Evolutionary conservation across 495 filamentous ascomycete genomes (phyloP).

Genomic region (Schizothecium vesticola): DNA sequence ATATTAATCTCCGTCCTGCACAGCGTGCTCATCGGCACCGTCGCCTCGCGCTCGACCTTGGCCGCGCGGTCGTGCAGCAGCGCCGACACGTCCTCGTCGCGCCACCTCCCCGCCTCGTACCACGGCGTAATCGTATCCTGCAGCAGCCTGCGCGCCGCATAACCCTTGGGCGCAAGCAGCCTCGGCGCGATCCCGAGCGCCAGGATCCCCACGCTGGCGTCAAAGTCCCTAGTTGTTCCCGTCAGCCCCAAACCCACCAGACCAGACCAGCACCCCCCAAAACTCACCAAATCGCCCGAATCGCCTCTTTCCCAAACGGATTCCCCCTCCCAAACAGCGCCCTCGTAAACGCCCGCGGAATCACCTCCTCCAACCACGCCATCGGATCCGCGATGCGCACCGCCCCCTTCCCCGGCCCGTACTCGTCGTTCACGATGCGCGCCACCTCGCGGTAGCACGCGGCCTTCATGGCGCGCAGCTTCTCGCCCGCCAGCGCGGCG

Average conservation of each 20-base stretch:
- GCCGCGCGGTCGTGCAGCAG: neutral
- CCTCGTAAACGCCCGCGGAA: slow-evolving; percentile 31
- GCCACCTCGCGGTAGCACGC: neutral
- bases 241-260: slow-evolving; percentile 4
- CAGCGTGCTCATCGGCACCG: neutral
- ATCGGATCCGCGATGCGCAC: slow-evolving; percentile 16
- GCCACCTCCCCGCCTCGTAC: neutral
- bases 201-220: slow-evolving; percentile 32
- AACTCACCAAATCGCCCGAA: slow-evolving; percentile 24
- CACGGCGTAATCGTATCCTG: neutral
- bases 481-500: neutral
- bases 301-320: slow-evolving; percentile 24
- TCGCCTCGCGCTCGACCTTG: neutral
- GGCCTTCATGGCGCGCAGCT: neutral
- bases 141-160: neutral
- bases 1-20: slow-evolving; percentile 12
- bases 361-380: slow-evolving; percentile 31
- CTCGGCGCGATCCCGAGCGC: slow-evolving; percentile 30
- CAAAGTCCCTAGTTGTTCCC: slow-evolving; percentile 30
- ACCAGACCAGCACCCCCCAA: too few relatives aligned
- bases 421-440: neutral
- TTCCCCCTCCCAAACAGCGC: slow-evolving; percentile 37
- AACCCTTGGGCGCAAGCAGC: slow-evolving; percentile 31
- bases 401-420: neutral
- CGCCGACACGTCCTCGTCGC: slow-evolving; percentile 3